These are phyloP conservation scores for Coemansia erecta DNA, from an alignment of 192 early-diverging fungal species.

Conservation along the genomic window DNA sequence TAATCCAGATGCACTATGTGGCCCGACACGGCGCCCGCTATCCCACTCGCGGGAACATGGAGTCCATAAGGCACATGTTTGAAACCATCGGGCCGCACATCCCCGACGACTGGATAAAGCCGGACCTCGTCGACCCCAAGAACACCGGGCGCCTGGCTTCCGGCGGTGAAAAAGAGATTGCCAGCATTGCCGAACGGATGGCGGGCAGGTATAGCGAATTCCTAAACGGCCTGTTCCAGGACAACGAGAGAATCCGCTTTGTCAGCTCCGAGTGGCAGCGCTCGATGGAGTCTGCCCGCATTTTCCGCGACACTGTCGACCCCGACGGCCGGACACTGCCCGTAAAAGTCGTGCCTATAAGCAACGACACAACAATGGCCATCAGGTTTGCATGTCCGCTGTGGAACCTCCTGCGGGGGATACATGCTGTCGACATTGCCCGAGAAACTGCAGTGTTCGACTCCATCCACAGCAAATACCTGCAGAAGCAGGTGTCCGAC, in stretches of 20 bases:
- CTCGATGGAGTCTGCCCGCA: constrained; percentile 23
- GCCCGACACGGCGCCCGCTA: constrained; percentile 43
- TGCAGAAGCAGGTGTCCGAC: constrained; percentile 2
- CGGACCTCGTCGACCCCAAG: constrained; percentile 10
- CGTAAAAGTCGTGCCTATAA: constrained; percentile 20
- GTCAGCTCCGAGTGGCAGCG: constrained; percentile 40
- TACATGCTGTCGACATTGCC: not conserved
- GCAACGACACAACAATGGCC: constrained; percentile 22
- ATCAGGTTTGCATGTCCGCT: constrained; percentile 36
- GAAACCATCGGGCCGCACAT: constrained; percentile 10
- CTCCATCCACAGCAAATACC: constrained; percentile 5
- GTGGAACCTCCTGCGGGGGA: constrained; percentile 6
- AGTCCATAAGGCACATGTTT: constrained; percentile 12
- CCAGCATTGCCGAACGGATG: constrained; percentile 14
- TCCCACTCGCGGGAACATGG: constrained; percentile 13
- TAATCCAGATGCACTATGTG: constrained; percentile 40
- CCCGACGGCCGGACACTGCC: constrained; percentile 12
- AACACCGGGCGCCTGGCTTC: constrained; percentile 13
- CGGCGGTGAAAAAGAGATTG: constrained; percentile 17
- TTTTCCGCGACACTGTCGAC: constrained; percentile 20
- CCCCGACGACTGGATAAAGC: constrained; percentile 22
- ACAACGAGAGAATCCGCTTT: constrained; percentile 4
- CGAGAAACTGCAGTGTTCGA: constrained; percentile 22
- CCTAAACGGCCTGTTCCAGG: not conserved
- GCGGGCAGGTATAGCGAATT: constrained; percentile 11